Evolutionary conservation across 163 green algal genomes (phyloP).

Genomic region (Trebouxia gelatinosa): DNA sequence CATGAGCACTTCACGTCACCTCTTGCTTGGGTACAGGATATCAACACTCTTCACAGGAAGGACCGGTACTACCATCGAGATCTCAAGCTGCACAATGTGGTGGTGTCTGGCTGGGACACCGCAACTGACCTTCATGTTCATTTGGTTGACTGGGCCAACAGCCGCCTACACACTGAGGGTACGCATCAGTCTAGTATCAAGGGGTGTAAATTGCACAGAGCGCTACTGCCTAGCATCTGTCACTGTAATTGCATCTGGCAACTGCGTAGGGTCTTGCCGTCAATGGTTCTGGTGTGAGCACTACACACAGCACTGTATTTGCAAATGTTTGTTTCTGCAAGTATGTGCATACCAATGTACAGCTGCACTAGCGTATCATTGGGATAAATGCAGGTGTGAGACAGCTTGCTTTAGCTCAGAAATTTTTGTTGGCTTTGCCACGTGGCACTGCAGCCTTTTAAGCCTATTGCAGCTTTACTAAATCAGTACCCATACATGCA

Average conservation of each 20-base stretch:
- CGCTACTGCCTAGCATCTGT: too few relatives aligned
- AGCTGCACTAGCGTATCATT: too few relatives aligned
- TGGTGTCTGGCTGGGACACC: constrained; percentile 14
- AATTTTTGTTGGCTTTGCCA: background rate
- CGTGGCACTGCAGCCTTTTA: background rate
- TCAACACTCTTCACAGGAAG: too few relatives aligned
- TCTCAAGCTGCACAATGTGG: constrained; percentile 13
- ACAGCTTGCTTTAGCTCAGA: too few relatives aligned
- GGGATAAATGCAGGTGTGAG: too few relatives aligned
- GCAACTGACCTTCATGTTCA: background rate
- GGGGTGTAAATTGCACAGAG: too few relatives aligned
- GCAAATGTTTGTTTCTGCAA: too few relatives aligned
- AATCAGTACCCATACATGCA: background rate
- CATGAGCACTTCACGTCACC: too few relatives aligned
- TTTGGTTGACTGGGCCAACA: constrained; percentile 25
- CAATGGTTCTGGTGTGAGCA: background rate
- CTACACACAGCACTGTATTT: background rate
- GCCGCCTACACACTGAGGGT: constrained; percentile 5
- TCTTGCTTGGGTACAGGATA: too few relatives aligned
- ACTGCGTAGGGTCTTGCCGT: background rate
- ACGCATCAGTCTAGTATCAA: too few relatives aligned
- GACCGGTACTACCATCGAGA: too few relatives aligned
- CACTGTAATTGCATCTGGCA: background rate
- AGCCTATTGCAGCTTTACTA: background rate
- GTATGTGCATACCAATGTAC: too few relatives aligned